Evolutionary conservation across 2,329 filamentous ascomycete genomes (phyloP).

Genomic region (Parafenestella ontariensis): DNA sequence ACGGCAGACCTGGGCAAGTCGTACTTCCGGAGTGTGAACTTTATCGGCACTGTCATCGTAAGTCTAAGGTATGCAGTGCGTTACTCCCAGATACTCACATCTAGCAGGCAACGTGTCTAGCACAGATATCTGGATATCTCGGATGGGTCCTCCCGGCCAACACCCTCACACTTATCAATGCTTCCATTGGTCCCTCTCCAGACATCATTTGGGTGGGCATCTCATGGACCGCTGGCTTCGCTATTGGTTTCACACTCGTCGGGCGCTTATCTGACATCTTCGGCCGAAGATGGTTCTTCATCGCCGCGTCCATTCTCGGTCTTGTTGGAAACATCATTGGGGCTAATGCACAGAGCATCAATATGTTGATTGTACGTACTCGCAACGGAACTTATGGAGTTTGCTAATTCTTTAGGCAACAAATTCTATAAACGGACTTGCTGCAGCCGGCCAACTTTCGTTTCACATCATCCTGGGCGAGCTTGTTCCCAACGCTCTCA

Average conservation of each 20-base stretch:
- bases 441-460: constrained; percentile 48
- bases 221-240: constrained; percentile 44
- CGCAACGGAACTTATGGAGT: neutral
- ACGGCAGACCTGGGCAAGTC: constrained; percentile 31
- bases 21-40: constrained; percentile 33
- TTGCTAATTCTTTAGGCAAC: constrained; percentile 25
- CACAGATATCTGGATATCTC: constrained; percentile 41
- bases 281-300: constrained; percentile 47
- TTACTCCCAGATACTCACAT: neutral
- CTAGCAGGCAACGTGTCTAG: constrained; percentile 37
- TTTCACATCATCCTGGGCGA: constrained; percentile 50
- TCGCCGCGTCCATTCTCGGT: constrained; percentile 41
- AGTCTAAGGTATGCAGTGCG: constrained; percentile 1
- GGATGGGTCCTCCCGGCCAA: constrained; percentile 42
- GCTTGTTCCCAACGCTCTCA: constrained; percentile 43
- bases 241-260: constrained; percentile 48
- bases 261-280: constrained; percentile 50
- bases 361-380: constrained; percentile 36
- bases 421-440: constrained; percentile 47
- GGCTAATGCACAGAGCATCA: constrained; percentile 43
- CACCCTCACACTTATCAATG: constrained; percentile 44
- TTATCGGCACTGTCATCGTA: constrained; percentile 42
- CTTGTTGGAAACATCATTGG: constrained; percentile 48
- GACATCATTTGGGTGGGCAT: constrained; percentile 50
- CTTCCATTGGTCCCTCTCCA: constrained; percentile 47